Conservation (phyloP, 192 early-diverging fungal species). For the Dissophora globulifera region DNA sequence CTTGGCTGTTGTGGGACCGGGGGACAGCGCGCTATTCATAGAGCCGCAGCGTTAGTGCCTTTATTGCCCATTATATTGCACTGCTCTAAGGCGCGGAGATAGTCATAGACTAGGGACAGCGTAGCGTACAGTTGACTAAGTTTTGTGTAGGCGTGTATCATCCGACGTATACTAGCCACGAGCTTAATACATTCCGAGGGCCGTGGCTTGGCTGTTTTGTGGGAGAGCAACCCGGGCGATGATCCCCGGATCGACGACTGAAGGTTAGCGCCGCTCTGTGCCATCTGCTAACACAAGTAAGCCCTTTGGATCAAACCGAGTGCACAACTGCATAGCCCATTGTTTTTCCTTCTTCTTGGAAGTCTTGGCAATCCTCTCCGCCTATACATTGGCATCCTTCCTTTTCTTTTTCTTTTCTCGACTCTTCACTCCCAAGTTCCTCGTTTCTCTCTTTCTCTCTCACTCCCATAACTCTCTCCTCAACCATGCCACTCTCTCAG, state of each 20-base stretch:
- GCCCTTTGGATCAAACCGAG: too few species aligned
- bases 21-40: conserved; percentile 4
- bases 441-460: background rate
- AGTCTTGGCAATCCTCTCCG: too few species aligned
- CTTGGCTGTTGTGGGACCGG: background rate
- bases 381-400: too few species aligned
- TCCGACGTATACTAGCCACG: too few species aligned
- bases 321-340: too few species aligned
- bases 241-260: too few species aligned
- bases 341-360: too few species aligned
- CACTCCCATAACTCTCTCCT: background rate
- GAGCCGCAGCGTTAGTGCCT: background rate
- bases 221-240: too few species aligned
- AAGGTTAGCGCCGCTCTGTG: too few species aligned
- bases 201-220: too few species aligned
- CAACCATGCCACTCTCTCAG: conserved; percentile 14
- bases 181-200: too few species aligned
- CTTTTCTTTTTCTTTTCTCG: background rate
- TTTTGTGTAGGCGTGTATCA: background rate
- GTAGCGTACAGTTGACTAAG: background rate
- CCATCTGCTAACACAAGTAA: too few species aligned
- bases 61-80: conserved; percentile 1
- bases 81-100: conserved; percentile 2
- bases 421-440: background rate
- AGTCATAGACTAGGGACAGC: background rate